A percentile compares a stretch with the other conserved stretches of the same genome.
Evolutionary conservation across 2,329 filamentous ascomycete species (phyloP).

Genomic region (Apiospora arundinis): DNA sequence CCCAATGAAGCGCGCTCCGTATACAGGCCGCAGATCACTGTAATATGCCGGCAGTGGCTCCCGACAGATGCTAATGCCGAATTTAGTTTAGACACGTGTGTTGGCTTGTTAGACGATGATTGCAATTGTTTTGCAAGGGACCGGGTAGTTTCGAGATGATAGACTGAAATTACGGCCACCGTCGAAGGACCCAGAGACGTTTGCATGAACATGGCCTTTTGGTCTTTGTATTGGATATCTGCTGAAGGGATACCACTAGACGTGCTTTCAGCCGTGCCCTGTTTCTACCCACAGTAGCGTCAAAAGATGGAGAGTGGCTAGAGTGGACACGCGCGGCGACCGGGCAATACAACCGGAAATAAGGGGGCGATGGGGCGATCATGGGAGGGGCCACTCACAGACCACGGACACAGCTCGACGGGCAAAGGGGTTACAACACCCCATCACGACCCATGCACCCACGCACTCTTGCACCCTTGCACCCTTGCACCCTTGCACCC

Average conservation of each 20-base stretch:
- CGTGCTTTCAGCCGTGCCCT: neutral
- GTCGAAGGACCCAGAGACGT: neutral
- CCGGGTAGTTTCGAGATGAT: no score
- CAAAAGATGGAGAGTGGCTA: neutral
- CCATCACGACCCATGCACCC: neutral
- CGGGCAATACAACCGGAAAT: neutral
- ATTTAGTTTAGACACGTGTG: no score
- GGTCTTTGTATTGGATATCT: neutral
- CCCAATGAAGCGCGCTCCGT: no score
- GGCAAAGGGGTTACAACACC: neutral
- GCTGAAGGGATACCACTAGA: neutral
- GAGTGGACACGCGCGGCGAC: conserved; percentile 1
- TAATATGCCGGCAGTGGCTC: no score
- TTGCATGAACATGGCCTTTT: neutral
- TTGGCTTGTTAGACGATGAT: no score
- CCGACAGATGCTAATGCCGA: no score
- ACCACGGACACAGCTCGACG: neutral
- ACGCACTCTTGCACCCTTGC: neutral
- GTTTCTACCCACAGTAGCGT: neutral
- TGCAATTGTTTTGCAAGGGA: no score
- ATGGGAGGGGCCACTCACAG: neutral
- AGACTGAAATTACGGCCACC: neutral
- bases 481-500: neutral
- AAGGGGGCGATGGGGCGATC: neutral
- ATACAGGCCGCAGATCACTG: no score